Evolutionary conservation across 495 filamentous ascomycete genomes (phyloP), one percentile per base, ranked within the genome.

Genomic region (Daldinia childiae): DNA sequence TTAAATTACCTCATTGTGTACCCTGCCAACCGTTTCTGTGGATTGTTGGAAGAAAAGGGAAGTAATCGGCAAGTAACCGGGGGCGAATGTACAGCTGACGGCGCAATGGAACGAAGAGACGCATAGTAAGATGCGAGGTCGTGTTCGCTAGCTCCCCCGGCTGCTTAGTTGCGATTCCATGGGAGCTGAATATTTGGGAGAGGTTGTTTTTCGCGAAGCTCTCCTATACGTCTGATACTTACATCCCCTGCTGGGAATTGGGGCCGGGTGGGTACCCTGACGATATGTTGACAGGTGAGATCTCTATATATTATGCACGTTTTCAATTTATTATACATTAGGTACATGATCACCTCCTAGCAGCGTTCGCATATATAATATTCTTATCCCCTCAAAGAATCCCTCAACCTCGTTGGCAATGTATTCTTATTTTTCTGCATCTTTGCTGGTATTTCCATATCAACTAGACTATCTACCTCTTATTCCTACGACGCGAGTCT

Each of bases 261-360:
- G 51, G 41, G 14, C 3, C 34, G 59, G 36, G 61, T 64, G 64
- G 60, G 29, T 68, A 68, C 61, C 19, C 61, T 73, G 64, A 68
- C 57, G 60, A 68, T 29, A 60, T 6, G 30, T 36, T 68, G 62
- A 54, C 62, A 43, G 27, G 36, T 8, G 12, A 52, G 15, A 24
- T 36, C 15, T 27, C 19, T 52, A 41, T 45, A 34, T 19, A 8
- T 15, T 50, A 51, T 63, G 19, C 34, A 58, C 41, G 58, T 63
- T 52, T 24, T 12, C 12, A 36, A 60, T 60, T 15, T 62, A 52
- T 66, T 43, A 17, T 11, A 57, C 27, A n/a, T n/a, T n/a, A 30
- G 26, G 26, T 11, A 57, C 21, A 61, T 62, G 19, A 15, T 41
- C 54, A 21, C 19, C 48, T 43, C 48, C 26, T 36, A 34, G 21